These are phyloP conservation scores for Coccomyxa sp. DNA, from an alignment of 139 green algal genomes.

Conservation along the genomic window DNA sequence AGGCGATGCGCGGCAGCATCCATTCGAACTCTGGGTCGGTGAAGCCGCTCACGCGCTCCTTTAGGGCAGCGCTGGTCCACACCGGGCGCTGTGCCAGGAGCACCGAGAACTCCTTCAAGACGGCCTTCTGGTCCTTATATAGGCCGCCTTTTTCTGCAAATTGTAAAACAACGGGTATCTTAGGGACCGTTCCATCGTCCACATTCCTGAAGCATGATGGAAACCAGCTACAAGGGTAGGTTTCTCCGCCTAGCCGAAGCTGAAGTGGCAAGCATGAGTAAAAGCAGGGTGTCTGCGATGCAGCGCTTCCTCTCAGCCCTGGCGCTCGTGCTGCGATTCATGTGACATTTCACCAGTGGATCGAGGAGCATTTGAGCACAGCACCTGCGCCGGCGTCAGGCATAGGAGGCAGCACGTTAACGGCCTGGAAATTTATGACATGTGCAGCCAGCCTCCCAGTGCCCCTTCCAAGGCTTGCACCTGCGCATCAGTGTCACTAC, in stretches of 20 bases:
- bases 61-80: background rate
- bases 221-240: too few species aligned
- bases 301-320: too few species aligned
- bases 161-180: background rate
- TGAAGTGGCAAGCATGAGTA: too few species aligned
- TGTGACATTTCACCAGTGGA: too few species aligned
- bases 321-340: too few species aligned
- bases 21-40: background rate
- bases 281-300: too few species aligned
- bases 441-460: background rate
- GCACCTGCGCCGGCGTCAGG: background rate
- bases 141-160: background rate
- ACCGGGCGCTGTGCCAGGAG: background rate
- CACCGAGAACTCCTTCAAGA: background rate
- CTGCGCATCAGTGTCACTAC: background rate
- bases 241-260: too few species aligned
- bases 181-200: too few species aligned
- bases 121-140: background rate
- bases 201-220: too few species aligned
- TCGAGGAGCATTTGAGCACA: background rate
- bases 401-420: background rate
- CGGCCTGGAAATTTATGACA: background rate
- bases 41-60: background rate
- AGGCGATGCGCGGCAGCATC: background rate
- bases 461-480: background rate